Base-by-base conservation (phyloP, 75 land plant species). In the Larix kaempferi region DNA sequence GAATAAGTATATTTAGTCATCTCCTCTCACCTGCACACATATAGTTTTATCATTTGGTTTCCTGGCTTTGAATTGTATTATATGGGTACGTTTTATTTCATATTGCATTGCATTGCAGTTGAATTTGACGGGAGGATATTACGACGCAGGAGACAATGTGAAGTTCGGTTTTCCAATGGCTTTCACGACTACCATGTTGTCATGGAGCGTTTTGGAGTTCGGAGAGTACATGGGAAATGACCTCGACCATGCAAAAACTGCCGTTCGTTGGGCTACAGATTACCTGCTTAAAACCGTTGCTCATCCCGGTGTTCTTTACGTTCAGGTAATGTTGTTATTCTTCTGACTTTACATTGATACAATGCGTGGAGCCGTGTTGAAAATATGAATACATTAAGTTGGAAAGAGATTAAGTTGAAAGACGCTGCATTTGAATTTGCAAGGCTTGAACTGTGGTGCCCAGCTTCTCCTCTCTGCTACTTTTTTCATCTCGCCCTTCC, bases 131-230 rank as follows among this genome's bases (percentile, higher is more conserved):
- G 93, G 94, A 22, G 94, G 94, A 14, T 90, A 88, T 77, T 90
- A 92, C 77, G 94, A 92, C 59, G 89, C 94, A 2, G 92, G 92
- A 21, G 94, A 92, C 74, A 90, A 90, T 76, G 83, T 92, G 17
- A 92, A 90, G 77, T 92, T 92, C 73, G 88, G 92, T 29, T 84
- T 92, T 62, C 92, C 94, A 15, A 86, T 92, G 90, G 94, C 92
- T 1, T 92, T 86, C 79, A 80, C 90, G 13, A 83, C 88, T 19
- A 88, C 93, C 1, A 33, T 92, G 81, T 81, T 92, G 25, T 67
- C 93, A 13, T 92, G 94, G 94, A 84, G 93, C 62, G 77, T 88
- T 37, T 80, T 91, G 65, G 94, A 92, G 55, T 92, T 82, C 64
- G 87, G 86, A 11, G 69, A 41, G 19, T 44, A n/a, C 49, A 80